Conservation (phyloP, 345 rosid genomes). For the Ceriops zippeliana region DNA sequence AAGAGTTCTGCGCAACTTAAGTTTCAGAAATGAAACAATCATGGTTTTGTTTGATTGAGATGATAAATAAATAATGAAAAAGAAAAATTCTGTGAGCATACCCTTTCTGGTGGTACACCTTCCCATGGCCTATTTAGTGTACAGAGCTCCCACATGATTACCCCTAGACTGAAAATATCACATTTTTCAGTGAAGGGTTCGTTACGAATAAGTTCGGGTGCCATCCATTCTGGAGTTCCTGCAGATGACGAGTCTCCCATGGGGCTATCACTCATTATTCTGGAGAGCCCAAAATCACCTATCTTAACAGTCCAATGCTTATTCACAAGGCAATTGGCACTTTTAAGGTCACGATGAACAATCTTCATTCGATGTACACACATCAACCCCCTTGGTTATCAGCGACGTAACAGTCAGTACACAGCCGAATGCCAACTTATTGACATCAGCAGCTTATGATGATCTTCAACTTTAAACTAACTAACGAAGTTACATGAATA, state of each 20-base stretch:
- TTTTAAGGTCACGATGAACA: slow-evolving; percentile 84
- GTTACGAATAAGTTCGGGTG: slow-evolving; percentile 93
- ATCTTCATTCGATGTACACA: slow-evolving; percentile 97
- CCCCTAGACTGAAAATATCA: slow-evolving; percentile 97
- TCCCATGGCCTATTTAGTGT: slow-evolving; percentile 93
- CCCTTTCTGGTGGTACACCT: slow-evolving; percentile 91
- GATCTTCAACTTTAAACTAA: too few relatives aligned
- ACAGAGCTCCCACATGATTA: slow-evolving; percentile 98
- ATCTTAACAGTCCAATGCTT: slow-evolving; percentile 90
- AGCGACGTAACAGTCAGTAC: slow-evolving; percentile 10
- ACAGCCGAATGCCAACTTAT: slow-evolving; percentile 2
- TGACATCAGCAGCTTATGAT: too few relatives aligned
- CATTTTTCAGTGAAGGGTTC: slow-evolving; percentile 93
- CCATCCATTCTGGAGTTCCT: slow-evolving; percentile 99
- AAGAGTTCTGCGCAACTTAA: background rate
- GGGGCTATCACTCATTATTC: slow-evolving; percentile 63
- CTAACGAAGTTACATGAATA: too few relatives aligned
- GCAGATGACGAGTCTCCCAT: slow-evolving; percentile 81
- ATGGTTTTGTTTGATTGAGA: too few relatives aligned
- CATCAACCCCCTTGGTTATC: slow-evolving; percentile 81
- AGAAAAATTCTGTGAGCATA: slow-evolving; percentile 16
- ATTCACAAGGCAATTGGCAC: slow-evolving; percentile 86
- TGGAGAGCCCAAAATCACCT: slow-evolving; percentile 97
- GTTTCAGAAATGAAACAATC: too few relatives aligned
- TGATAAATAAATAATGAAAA: background rate